A percentile compares a stretch with the other conserved stretches of the same genome.
phyloP scores from a whole-genome alignment of 371 early-diverging fungal genomes.

The Paramicrosporidium saccamoebae region DNA sequence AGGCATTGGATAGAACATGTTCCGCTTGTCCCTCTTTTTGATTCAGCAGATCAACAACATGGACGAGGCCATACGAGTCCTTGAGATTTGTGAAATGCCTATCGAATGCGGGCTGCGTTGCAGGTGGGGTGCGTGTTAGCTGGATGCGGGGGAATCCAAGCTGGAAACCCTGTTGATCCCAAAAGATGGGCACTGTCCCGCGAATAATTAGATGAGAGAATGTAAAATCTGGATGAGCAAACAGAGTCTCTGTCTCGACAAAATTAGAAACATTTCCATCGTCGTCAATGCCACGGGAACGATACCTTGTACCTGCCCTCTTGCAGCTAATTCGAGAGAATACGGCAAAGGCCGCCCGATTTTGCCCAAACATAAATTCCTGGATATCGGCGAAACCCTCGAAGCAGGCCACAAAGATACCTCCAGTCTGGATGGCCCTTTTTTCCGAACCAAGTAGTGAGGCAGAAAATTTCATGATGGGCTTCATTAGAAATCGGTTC shows the following conservation, averaged over 20 bases:
- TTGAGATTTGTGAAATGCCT: slow-evolving; percentile 42
- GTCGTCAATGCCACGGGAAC: slow-evolving; percentile 83
- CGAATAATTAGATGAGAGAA: slow-evolving; percentile 10
- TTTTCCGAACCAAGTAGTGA: slow-evolving; percentile 1
- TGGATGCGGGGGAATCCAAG: slow-evolving; percentile 41
- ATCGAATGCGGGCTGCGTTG: slow-evolving; percentile 33
- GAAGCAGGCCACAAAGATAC: too few species aligned
- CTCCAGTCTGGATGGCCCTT: not conserved
- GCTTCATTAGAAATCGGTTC: slow-evolving; percentile 5
- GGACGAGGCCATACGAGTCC: slow-evolving; percentile 27
- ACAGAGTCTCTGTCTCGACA: slow-evolving; percentile 37
- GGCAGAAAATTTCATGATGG: slow-evolving; percentile 5
- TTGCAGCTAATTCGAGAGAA: slow-evolving; percentile 71
- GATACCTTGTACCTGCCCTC: slow-evolving; percentile 76
- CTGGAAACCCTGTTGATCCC: slow-evolving; percentile 72
- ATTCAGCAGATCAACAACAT: slow-evolving; percentile 46
- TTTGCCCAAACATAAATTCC: slow-evolving; percentile 8
- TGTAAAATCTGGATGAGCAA: slow-evolving; percentile 1
- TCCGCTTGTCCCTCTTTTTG: too few species aligned
- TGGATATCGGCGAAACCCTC: slow-evolving; percentile 25
- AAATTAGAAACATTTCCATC: slow-evolving; percentile 89
- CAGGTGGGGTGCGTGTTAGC: slow-evolving; percentile 22
- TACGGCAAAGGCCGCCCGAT: slow-evolving; percentile 19
- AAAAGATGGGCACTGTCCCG: slow-evolving; percentile 85
- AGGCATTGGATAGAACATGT: not conserved